A percentile compares a stretch with the other conserved stretches of the same genome.
Evolutionary conservation across 176 grass and related monocot species (phyloP).

Genomic region (Oryza brachyantha): DNA sequence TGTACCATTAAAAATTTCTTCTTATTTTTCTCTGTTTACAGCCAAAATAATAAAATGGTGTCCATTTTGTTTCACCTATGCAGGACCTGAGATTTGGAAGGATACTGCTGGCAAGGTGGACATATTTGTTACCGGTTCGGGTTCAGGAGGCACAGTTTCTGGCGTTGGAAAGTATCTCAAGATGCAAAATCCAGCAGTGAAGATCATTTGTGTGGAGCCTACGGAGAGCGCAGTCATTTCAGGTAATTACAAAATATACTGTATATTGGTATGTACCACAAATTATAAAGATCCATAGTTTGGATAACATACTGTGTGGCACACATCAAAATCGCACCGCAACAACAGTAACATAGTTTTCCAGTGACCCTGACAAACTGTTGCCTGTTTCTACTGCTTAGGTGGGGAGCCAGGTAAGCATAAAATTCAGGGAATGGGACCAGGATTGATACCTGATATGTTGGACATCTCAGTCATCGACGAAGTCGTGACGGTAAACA

Average conservation of each 20-base stretch:
- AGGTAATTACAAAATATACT: slow-evolving; percentile 21
- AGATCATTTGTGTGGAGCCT: slow-evolving; percentile 77
- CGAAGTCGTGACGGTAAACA: slow-evolving; percentile 60
- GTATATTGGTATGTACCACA: neutral
- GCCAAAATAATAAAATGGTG: neutral
- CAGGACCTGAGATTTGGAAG: slow-evolving; percentile 72
- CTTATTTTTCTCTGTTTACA: neutral
- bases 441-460: slow-evolving; percentile 59
- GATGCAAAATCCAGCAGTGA: slow-evolving; percentile 56
- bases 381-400: slow-evolving; percentile 25
- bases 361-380: neutral
- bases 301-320: neutral
- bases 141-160: slow-evolving; percentile 67
- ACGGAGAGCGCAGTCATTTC: slow-evolving; percentile 65
- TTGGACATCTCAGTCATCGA: slow-evolving; percentile 68
- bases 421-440: slow-evolving; percentile 86
- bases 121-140: slow-evolving; percentile 51
- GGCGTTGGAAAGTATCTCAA: slow-evolving; percentile 77
- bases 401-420: slow-evolving; percentile 66
- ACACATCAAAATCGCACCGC: neutral
- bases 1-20: too few species aligned
- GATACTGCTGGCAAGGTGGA: slow-evolving; percentile 59
- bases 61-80: neutral
- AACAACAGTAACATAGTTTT: neutral
- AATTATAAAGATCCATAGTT: neutral